Percentiles rank a stretch among this genome's conserved stretches.
These are phyloP conservation scores for Kregervanrija pseudodelftensis DNA, from an alignment of 805 yeast species.

Conservation along the genomic window DNA sequence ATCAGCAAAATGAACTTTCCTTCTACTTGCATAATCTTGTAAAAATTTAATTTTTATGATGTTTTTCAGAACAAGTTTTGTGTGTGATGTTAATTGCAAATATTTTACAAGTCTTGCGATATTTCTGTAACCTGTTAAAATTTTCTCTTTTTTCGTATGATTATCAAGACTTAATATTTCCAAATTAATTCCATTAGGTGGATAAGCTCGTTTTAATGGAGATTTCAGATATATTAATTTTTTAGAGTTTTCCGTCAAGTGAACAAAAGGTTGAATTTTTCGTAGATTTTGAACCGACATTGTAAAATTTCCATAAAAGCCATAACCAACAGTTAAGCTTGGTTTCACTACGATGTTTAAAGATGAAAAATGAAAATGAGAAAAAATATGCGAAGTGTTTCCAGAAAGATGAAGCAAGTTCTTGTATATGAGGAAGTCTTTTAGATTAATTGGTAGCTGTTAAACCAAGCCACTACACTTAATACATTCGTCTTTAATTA, in stretches of 20 bases:
- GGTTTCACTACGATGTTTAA: not conserved
- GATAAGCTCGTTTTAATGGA: conserved; percentile 15
- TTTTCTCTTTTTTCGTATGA: conserved; percentile 1
- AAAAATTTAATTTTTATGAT: conserved; percentile 15
- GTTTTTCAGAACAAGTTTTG: conserved; percentile 2
- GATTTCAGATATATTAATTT: conserved; percentile 9
- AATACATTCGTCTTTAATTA: no score
- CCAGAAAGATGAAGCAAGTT: no score
- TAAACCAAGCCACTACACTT: no score
- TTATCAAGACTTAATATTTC: conserved; percentile 7
- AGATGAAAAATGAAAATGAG: not conserved
- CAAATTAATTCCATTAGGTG: conserved; percentile 15
- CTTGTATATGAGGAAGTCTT: no score
- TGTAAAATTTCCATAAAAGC: not conserved
- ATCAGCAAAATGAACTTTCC: conserved; percentile 5
- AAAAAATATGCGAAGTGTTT: no score
- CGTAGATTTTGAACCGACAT: no score
- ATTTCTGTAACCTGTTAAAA: conserved; percentile 17
- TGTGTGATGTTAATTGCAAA: conserved; percentile 7
- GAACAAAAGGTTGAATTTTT: conserved; percentile 1
- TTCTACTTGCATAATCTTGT: conserved; percentile 17
- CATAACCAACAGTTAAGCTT: not conserved
- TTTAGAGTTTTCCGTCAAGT: not conserved
- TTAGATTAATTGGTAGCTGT: no score
- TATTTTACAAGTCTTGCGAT: conserved; percentile 11